Percentiles rank a stretch among this genome's conserved stretches.
phyloP scores from a whole-genome alignment of 176 grass and related monocot species.

The Rhynchospora breviuscula region DNA sequence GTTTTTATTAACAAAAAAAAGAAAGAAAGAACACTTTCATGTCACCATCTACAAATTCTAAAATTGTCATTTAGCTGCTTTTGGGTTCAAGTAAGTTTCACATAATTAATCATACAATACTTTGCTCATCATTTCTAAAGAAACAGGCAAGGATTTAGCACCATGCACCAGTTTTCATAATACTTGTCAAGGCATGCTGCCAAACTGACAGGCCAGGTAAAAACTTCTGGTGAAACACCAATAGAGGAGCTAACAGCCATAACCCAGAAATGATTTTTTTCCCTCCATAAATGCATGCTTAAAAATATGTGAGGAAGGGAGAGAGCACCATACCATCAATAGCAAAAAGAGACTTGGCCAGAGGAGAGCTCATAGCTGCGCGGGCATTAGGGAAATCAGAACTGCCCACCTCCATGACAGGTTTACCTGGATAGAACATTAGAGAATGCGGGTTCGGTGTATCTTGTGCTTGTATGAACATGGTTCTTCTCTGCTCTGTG shows the following conservation, averaged over 20 bases:
- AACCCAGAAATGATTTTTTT: background rate
- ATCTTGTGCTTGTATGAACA: constrained; percentile 94
- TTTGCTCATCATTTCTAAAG: background rate
- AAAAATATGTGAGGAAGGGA: background rate
- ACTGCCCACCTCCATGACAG: constrained; percentile 94
- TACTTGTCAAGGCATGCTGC: background rate
- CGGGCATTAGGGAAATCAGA: constrained; percentile 86
- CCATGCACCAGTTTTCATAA: background rate
- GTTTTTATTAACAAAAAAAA: constrained; percentile 13
- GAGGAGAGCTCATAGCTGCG: constrained; percentile 61
- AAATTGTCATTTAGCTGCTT: background rate
- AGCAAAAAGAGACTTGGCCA: constrained; percentile 70
- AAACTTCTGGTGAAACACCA: background rate
- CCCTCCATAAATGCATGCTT: background rate
- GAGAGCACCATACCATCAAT: constrained; percentile 57
- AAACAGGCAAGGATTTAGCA: background rate
- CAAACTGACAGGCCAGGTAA: background rate
- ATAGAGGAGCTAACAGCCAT: background rate
- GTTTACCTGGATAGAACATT: constrained; percentile 98
- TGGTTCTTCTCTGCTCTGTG: constrained; percentile 82
- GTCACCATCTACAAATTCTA: background rate
- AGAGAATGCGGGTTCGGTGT: constrained; percentile 84
- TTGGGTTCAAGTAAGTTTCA: background rate
- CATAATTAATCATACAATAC: background rate
- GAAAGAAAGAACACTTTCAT: background rate